Percentiles rank a stretch among this genome's conserved stretches.
phyloP scores from a whole-genome alignment of 2,329 filamentous ascomycete species.

The Immersiporthe knoxdaviesiana region DNA sequence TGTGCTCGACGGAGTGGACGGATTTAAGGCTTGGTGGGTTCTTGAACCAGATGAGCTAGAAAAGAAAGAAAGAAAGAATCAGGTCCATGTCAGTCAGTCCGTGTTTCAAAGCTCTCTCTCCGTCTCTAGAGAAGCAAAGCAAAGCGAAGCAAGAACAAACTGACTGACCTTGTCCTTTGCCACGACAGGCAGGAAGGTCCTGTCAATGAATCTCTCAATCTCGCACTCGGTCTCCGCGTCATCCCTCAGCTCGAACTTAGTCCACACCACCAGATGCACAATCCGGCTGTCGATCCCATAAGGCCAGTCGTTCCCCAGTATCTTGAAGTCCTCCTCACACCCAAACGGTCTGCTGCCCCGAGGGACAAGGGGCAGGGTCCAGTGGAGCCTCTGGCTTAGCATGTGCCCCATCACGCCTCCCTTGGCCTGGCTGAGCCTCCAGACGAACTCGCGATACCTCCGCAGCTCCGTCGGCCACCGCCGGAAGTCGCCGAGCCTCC shows the following conservation, averaged over 20 bases:
- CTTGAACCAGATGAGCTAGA: slow-evolving; percentile 77
- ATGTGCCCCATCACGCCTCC: slow-evolving; percentile 82
- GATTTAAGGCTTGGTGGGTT: slow-evolving; percentile 89
- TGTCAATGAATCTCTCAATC: slow-evolving; percentile 72
- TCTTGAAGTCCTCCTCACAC: slow-evolving; percentile 63
- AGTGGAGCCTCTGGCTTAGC: slow-evolving; percentile 68
- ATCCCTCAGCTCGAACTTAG: slow-evolving; percentile 79
- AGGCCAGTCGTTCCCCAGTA: slow-evolving; percentile 91
- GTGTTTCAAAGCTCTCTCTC: slow-evolving; percentile 11
- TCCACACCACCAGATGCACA: slow-evolving; percentile 89
- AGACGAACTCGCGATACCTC: slow-evolving; percentile 74
- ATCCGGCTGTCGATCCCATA: slow-evolving; percentile 82
- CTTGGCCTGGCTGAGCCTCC: slow-evolving; percentile 59
- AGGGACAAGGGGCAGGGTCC: slow-evolving; percentile 55
- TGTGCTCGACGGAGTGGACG: slow-evolving; percentile 85
- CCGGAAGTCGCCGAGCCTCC: slow-evolving; percentile 76
- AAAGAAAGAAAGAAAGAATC: too few relatives aligned
- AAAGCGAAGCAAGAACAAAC: background rate
- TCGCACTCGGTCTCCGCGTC: slow-evolving; percentile 62
- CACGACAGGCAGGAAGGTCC: slow-evolving; percentile 63
- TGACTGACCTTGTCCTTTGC: slow-evolving; percentile 57
- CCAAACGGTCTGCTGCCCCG: slow-evolving; percentile 46
- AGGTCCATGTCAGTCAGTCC: slow-evolving; percentile 31
- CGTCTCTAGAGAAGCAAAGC: background rate
- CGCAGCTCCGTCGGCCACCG: slow-evolving; percentile 76